Evolutionary conservation across 2,329 filamentous ascomycete genomes (phyloP).

Genomic region (Ophiostoma sp.): DNA sequence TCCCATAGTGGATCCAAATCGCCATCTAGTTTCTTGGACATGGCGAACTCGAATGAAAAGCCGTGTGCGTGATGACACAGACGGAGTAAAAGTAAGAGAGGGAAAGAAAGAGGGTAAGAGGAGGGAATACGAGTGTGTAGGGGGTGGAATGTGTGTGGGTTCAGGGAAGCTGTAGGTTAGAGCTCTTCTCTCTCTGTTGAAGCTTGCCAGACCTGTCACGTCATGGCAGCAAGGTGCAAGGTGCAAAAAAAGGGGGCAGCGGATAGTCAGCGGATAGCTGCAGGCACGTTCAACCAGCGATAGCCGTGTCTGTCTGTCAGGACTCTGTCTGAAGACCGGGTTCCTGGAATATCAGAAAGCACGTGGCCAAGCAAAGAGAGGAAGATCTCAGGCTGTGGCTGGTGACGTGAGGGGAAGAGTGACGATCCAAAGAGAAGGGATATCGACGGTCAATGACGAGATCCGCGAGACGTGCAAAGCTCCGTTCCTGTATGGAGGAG

Average conservation of each 20-base stretch:
- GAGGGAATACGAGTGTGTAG: neutral
- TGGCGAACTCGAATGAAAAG: constrained; percentile 5
- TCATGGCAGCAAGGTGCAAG: constrained; percentile 11
- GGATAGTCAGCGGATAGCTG: neutral
- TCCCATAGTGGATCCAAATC: constrained; percentile 68
- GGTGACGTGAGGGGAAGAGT: neutral
- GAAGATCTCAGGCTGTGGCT: neutral
- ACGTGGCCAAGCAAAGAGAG: constrained; percentile 1
- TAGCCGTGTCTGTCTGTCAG: too few species aligned
- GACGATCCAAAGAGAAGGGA: neutral
- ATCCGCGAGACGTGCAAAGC: neutral
- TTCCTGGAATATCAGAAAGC: neutral
- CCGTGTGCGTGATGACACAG: neutral
- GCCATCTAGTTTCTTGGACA: constrained; percentile 44
- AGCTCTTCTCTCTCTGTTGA: constrained; percentile 8
- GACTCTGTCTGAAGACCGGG: too few species aligned
- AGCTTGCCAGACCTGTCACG: constrained; percentile 6
- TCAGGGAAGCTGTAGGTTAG: neutral
- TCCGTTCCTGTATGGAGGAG: neutral
- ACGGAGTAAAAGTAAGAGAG: neutral
- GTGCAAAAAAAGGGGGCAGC: neutral
- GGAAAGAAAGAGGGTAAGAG: neutral
- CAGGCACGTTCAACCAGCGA: neutral
- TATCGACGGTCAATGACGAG: neutral
- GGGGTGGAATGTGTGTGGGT: neutral